Evolutionary conservation across 2,329 filamentous ascomycete species (phyloP), one percentile per base, ranked within the genome.

Genomic region (Arachnomyces sp.): DNA sequence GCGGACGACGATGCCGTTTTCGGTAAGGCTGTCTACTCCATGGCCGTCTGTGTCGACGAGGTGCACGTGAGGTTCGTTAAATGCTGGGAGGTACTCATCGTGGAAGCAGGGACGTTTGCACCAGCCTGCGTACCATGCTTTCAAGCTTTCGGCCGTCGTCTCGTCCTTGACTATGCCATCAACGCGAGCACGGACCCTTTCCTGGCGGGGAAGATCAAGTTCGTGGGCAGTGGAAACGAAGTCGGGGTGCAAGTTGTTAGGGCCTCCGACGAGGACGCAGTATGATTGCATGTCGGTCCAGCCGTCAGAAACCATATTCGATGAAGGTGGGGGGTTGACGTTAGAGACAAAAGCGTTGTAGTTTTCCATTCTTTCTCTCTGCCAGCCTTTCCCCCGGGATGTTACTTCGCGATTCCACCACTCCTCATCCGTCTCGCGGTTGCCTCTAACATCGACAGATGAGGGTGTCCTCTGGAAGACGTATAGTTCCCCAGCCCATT

Each of bases 91-190:
- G 13, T 53, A 57, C 4, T 71, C 66, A 49, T 82, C 75, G 56
- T 76, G 75, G 57, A 80, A 82, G 31, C 65, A 71, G 0, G 78
- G 77, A 0, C 79, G 70, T 55, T 83, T 83, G 63, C 79, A 83
- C 69, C 73, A 80, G 0, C 60, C 58, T 0, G 73, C 69, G 51
- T 82, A 83, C 73, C 74, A 80, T 0, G 76, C 63, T 51, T 77
- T 75, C 5, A 82, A 65, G 2, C 57, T 65, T 18, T 67, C 65
- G 0, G 78, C 77, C 0, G 69, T 75, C 1, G 54, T 56, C 8
- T 57, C 55, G 47, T 81, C 69, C 29, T 69, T 56, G n/a, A 82
- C 76, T n/a, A 72, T 55, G 0, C 61, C 49, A n/a, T 72, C 67
- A 4, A 71, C 62, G 2, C 72, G 67, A 3, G 55, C 56, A 1